Percentiles rank a stretch among this genome's conserved stretches.
Evolutionary conservation across 495 filamentous ascomycete species (phyloP).

Genomic region (Aspergillus hancockii): DNA sequence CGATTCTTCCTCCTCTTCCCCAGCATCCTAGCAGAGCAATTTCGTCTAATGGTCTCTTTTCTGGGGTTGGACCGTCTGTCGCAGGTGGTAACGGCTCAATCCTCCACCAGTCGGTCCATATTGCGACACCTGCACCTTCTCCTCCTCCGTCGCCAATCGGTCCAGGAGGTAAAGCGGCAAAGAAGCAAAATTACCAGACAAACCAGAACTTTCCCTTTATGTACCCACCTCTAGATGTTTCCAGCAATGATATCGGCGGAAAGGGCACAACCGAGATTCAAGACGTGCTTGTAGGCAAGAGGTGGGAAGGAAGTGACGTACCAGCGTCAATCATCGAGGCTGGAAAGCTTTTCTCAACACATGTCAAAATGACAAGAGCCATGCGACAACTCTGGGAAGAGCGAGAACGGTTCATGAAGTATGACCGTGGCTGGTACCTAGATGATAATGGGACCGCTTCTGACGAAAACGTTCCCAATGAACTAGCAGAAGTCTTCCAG

Average conservation of each 20-base stretch:
- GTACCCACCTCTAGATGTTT: slow-evolving; percentile 85
- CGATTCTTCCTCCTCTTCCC: slow-evolving; percentile 81
- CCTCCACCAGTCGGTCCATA: slow-evolving; percentile 93
- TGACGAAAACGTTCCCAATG: slow-evolving; percentile 30
- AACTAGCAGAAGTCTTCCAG: slow-evolving; percentile 26
- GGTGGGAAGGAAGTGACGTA: slow-evolving; percentile 89
- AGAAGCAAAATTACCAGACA: slow-evolving; percentile 99
- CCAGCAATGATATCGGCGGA: slow-evolving; percentile 81
- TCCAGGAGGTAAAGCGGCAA: slow-evolving; percentile 86
- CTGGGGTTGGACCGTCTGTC: slow-evolving; percentile 41
- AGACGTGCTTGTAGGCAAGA: slow-evolving; percentile 72
- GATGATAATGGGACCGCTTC: slow-evolving; percentile 55
- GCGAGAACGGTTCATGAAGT: slow-evolving; percentile 84
- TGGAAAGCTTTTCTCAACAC: slow-evolving; percentile 84
- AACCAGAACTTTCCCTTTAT: slow-evolving; percentile 98
- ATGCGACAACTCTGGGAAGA: slow-evolving; percentile 95
- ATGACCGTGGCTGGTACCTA: slow-evolving; percentile 82
- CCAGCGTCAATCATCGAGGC: slow-evolving; percentile 92
- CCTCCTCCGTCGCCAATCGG: slow-evolving; percentile 89
- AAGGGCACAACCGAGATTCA: slow-evolving; percentile 78
- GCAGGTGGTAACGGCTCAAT: slow-evolving; percentile 68
- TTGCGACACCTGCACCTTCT: slow-evolving; percentile 96
- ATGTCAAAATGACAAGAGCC: slow-evolving; percentile 86
- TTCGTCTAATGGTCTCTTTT: slow-evolving; percentile 42
- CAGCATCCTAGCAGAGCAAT: slow-evolving; percentile 63